These are phyloP conservation scores for Sporothrix curviconia DNA, from an alignment of 2,329 filamentous ascomycete species.

Conservation along the genomic window DNA sequence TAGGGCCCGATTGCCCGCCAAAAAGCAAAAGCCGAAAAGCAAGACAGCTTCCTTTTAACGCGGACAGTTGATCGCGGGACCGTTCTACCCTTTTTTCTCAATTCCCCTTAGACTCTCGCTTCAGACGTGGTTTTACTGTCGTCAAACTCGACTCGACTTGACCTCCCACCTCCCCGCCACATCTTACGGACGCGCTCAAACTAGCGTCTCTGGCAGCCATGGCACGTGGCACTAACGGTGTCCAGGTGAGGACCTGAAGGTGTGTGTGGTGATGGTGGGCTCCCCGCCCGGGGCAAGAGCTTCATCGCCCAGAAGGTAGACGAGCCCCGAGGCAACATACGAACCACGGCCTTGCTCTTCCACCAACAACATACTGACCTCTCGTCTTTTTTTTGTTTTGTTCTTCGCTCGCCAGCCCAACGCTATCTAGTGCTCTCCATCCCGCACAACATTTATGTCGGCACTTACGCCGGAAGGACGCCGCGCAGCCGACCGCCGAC, in stretches of 20 bases:
- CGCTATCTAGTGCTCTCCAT: conserved; percentile 94
- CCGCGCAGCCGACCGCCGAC: conserved; percentile 82
- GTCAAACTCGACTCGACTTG: too few species aligned
- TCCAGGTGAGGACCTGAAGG: conserved; percentile 90
- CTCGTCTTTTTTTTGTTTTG: not conserved
- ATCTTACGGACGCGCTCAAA: too few species aligned
- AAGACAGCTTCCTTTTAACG: too few species aligned
- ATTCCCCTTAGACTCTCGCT: too few species aligned
- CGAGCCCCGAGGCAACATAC: not conserved
- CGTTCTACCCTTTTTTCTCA: too few species aligned
- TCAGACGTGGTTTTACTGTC: too few species aligned
- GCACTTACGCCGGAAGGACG: conserved; percentile 84
- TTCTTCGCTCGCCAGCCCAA: conserved; percentile 54
- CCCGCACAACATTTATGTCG: conserved; percentile 91
- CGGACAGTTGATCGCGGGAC: too few species aligned
- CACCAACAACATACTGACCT: too few species aligned
- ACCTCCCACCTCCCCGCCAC: not conserved
- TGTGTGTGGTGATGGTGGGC: conserved; percentile 97
- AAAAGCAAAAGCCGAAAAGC: too few species aligned
- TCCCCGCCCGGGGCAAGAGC: conserved; percentile 93
- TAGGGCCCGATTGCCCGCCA: too few species aligned
- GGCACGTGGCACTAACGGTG: conserved; percentile 53
- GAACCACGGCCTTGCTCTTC: too few species aligned
- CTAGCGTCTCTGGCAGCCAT: conserved; percentile 30
- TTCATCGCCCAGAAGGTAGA: conserved; percentile 87